phyloP scores from a whole-genome alignment of 306 rosid species.

The Astragalus glycyphyllos region DNA sequence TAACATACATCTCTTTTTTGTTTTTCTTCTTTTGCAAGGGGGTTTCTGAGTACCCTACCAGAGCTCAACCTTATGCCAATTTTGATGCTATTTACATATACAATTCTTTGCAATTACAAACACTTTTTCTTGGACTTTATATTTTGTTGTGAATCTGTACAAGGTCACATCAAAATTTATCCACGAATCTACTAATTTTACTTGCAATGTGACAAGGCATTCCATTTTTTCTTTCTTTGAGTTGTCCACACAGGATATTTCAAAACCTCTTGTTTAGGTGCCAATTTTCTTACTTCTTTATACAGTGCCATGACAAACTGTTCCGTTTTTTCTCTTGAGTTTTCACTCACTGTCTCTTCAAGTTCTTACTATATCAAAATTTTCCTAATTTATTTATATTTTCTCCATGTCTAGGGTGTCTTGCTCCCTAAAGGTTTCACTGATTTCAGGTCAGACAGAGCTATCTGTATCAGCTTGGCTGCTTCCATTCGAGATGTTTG shows the following conservation, averaged over 20 bases:
- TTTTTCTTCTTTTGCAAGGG: no score
- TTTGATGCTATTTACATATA: no score
- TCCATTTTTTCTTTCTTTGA: no score
- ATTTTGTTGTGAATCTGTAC: constrained; percentile 7
- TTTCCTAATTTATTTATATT: constrained; percentile 37
- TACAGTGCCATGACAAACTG: neutral
- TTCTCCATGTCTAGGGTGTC: constrained; percentile 61
- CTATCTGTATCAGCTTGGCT: constrained; percentile 78
- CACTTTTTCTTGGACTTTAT: neutral
- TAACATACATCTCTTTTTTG: no score
- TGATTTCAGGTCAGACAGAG: constrained; percentile 69
- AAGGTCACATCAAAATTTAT: constrained; percentile 9
- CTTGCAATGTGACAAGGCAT: neutral
- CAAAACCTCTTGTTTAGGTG: constrained; percentile 20
- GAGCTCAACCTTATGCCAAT: no score
- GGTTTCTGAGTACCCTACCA: no score
- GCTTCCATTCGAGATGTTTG: constrained; percentile 94
- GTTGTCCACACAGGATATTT: constrained; percentile 11
- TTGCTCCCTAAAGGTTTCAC: constrained; percentile 71
- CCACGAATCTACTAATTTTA: constrained; percentile 7
- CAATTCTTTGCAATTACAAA: neutral
- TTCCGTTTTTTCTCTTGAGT: no score
- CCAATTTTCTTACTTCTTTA: constrained; percentile 26
- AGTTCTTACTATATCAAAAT: constrained; percentile 19
- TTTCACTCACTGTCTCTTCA: constrained; percentile 22